Base-by-base conservation (phyloP, 2,329 filamentous ascomycete species). In the Podosphaera xanthii region DNA sequence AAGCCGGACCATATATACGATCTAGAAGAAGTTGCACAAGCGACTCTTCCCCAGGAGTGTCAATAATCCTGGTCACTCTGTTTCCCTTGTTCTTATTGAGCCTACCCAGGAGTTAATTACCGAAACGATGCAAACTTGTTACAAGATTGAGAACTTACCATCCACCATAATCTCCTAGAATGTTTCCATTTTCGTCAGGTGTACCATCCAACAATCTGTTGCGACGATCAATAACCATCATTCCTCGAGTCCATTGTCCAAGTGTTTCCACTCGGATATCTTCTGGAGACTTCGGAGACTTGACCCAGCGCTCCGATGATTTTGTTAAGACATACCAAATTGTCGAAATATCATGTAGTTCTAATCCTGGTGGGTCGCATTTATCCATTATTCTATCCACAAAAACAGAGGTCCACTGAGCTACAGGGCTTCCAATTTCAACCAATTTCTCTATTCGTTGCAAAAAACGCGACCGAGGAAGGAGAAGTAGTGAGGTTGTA, bases 241-340 rank as follows among this genome's bases (percentile, higher is more conserved):
- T 90, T 1, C 92, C 91, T 60, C 87, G 77, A 53, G 90, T 94
- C 92, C 92, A 98, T 73, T 97, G 92, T 1, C 91, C 92, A 2
- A 79, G 74, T 0, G 89, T 94, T 72, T 98, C 92, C 48, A 98
- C 76, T 30, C 92, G 79, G 59, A 98, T 84, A 69, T 98, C 92
- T 70, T 94, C 85, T 0, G 75, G 80, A 60, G 70, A 72, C 48
- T 77, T 74, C 12, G 73, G 70, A 1, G 78, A 75, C 14, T 74
- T 68, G 69, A 75, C 77, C 82, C 82, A 86, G 36, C 69, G 71
- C 22, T 78, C 74, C 60, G 81, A 73, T 61, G 75, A 77, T 62
- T 72, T 74, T 6, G 81, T 83, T 60, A 90, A 69, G 70, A 84
- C 79, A 70, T 90, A 90, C 84, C 85, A 91, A 42, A 91, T 75